Conservation (phyloP, 257 asterid species). For the Primulina eburnea region DNA sequence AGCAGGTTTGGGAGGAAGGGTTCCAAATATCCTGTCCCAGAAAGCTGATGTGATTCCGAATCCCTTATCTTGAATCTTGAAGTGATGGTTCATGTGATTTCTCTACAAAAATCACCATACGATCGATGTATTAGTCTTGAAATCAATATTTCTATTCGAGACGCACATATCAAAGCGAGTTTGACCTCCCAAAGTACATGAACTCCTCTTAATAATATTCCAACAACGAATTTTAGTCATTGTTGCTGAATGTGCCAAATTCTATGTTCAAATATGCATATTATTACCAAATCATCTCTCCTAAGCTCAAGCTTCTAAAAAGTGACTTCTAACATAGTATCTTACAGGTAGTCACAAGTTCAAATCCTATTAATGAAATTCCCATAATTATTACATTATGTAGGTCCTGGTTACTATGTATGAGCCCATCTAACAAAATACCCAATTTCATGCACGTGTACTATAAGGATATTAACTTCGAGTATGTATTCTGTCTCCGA, state of each 20-base stretch:
- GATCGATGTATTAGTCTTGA: no score
- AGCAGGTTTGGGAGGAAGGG: slow-evolving; percentile 52
- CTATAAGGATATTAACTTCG: neutral
- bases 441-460: neutral
- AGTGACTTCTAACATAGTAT: neutral
- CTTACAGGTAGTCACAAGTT: neutral
- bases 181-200: no score
- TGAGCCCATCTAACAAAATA: neutral
- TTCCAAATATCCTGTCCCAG: slow-evolving; percentile 81
- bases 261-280: neutral
- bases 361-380: neutral
- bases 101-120: slow-evolving; percentile 34
- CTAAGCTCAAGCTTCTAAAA: neutral
- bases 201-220: no score
- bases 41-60: slow-evolving; percentile 74
- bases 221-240: no score
- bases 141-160: neutral
- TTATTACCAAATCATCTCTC: neutral
- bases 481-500: neutral
- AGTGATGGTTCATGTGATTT: slow-evolving; percentile 84
- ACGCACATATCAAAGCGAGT: no score
- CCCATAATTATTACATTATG: neutral
- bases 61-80: slow-evolving; percentile 61
- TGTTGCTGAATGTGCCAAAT: neutral
- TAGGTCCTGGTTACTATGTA: neutral